Evolutionary conservation across 83 land plant genomes (phyloP), one percentile per base, ranked within the genome.

Genomic region (Picea abies): DNA sequence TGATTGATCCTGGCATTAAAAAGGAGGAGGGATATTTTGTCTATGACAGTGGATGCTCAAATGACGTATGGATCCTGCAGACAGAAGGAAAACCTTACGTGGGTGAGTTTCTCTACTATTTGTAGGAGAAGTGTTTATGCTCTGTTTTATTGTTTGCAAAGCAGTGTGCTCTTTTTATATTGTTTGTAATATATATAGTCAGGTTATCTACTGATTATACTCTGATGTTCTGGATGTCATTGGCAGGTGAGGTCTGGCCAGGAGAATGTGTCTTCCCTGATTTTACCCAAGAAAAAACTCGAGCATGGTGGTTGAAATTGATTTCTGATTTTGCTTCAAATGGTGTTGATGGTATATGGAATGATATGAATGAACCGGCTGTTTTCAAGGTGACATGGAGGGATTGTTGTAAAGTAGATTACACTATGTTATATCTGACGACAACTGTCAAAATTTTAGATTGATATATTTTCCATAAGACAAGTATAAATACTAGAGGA

Each of bases 291-390:
- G 81, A 82, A 65, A n/a, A 84, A 84, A 77, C 86, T 67, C 95
- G 98, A 19, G 63, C 83, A 37, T 97, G 99, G 99, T 97, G 99
- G 98, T 90, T 92, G 44, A 83, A 84, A 49, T 81, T 97, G 41
- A 93, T 97, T 16, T 91, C 90, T 66, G 89, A 94, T 56, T 96
- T 97, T 78, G 82, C 92, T 62, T 62, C 88, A 49, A 93, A 91
- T 84, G 97, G 95, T 35, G 98, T 94, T 82, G 97, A 97, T 94
- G 99, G 99, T 63, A 96, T 97, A 84, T 97, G 99, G 99, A 97
- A 97, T 91, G 98, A 96, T 81, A 97, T 97, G 99, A 97, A 97
- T 82, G 99, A 97, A 81, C 98, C 98, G 17, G 90, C 98, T 62
- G 87, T 97, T 67, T 97, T 97, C 79, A 95, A 95, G 98, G 99